Percentiles rank a stretch among this genome's conserved stretches.
These are phyloP conservation scores for Vigna angularis DNA, from an alignment of 306 rosid genomes.

Conservation along the genomic window DNA sequence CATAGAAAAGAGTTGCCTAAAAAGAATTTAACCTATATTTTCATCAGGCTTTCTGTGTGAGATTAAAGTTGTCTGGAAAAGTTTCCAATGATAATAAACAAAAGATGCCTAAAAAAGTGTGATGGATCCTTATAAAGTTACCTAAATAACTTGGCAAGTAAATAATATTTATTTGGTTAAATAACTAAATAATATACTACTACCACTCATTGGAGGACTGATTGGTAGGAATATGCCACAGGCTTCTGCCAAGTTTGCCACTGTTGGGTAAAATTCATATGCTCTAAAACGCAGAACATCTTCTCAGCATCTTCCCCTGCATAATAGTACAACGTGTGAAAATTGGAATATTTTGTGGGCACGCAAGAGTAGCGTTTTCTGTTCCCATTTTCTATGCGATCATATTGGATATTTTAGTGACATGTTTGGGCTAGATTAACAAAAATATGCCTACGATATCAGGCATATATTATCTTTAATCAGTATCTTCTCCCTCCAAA, in stretches of 20 bases:
- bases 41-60: neutral
- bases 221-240: conserved; percentile 4
- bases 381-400: neutral
- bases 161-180: conserved; percentile 6
- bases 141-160: neutral
- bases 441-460: neutral
- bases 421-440: conserved; percentile 9
- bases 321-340: neutral
- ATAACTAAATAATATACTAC: neutral
- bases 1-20: neutral
- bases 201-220: neutral
- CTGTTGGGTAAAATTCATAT: conserved; percentile 18
- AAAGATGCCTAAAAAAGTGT: neutral
- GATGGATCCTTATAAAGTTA: neutral
- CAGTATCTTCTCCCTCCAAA: no score
- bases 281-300: conserved; percentile 29
- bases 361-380: conserved; percentile 24
- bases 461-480: neutral
- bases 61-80: neutral
- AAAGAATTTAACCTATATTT: neutral
- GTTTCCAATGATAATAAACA: neutral
- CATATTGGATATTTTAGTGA: conserved; percentile 12
- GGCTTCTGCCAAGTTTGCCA: conserved; percentile 16
- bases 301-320: conserved; percentile 34
- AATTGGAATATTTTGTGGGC: conserved; percentile 31